phyloP scores from a whole-genome alignment of 805 yeast genomes.

The Lipomyces sp. region DNA sequence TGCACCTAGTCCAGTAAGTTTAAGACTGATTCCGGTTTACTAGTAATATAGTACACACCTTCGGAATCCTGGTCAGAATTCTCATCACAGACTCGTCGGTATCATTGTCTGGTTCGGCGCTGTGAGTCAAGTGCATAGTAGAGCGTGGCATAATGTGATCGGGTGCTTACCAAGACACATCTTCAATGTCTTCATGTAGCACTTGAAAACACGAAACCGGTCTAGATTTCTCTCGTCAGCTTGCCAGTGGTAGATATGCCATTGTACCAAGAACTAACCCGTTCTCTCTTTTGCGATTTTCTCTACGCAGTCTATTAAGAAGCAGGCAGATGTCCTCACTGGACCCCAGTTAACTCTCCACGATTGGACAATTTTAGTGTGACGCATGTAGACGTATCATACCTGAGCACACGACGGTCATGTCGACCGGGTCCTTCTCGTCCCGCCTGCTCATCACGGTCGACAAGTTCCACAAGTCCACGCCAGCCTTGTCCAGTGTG shows the following conservation, averaged over 20 bases:
- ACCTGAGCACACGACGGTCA: constrained; percentile 4
- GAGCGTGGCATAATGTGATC: no score
- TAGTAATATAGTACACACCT: neutral
- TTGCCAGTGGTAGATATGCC: no score
- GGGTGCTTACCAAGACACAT: constrained; percentile 11
- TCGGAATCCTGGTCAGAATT: constrained; percentile 6
- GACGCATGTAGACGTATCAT: no score
- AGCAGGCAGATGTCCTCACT: constrained; percentile 18
- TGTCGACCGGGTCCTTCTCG: neutral
- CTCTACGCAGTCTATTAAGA: constrained; percentile 18
- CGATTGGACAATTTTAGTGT: no score
- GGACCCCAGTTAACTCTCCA: no score
- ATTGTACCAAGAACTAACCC: no score
- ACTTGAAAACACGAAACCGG: constrained; percentile 10
- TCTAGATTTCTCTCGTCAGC: neutral
- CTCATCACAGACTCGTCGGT: constrained; percentile 7
- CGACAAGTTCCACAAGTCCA: constrained; percentile 18
- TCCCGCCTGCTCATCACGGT: constrained; percentile 7
- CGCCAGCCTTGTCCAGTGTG: constrained; percentile 6
- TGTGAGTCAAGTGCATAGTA: no score
- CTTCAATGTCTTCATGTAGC: constrained; percentile 16
- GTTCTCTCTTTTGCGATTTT: neutral
- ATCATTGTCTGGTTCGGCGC: constrained; percentile 15
- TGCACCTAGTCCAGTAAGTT: neutral
- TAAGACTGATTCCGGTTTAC: no score